A percentile compares a stretch with the other conserved stretches of the same genome.
Evolutionary conservation across 352 stramenopile species (phyloP).

Genomic region (Phytophthora pinifolia): DNA sequence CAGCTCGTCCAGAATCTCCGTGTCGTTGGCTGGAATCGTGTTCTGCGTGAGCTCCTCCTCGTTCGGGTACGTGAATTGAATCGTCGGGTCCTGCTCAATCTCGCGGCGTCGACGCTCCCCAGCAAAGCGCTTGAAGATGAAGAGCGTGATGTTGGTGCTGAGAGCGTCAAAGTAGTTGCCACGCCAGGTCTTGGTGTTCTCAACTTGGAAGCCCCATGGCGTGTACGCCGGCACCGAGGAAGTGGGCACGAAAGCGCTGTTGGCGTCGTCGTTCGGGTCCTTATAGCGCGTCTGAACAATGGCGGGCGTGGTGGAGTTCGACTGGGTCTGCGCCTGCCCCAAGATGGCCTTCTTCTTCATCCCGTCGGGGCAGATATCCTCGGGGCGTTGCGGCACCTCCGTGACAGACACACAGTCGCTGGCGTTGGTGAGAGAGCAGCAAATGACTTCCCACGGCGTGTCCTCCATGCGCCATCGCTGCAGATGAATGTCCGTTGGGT

Average conservation of each 20-base stretch:
- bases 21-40: constrained; percentile 56
- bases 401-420: constrained; percentile 55
- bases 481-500: constrained; percentile 97
- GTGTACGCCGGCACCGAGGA: constrained; percentile 84
- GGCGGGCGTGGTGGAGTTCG: constrained; percentile 21
- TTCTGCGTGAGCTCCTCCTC: constrained; percentile 44
- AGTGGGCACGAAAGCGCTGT: constrained; percentile 87
- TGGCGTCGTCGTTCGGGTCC: constrained; percentile 87
- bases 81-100: constrained; percentile 39
- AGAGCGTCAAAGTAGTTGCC: constrained; percentile 95
- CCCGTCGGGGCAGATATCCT: constrained; percentile 48
- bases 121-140: constrained; percentile 73
- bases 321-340: constrained; percentile 60
- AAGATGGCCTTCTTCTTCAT: constrained; percentile 67
- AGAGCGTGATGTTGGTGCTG: constrained; percentile 91
- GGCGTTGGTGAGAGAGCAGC: constrained; percentile 66
- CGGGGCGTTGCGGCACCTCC: constrained; percentile 29
- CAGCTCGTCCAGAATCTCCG: constrained; percentile 57
- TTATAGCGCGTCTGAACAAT: constrained; percentile 90
- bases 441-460: constrained; percentile 90
- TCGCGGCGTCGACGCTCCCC: constrained; percentile 44
- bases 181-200: constrained; percentile 92
- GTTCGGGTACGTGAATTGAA: constrained; percentile 53
- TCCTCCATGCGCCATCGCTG: constrained; percentile 96
- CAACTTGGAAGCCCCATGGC: constrained; percentile 76